Percentiles rank a stretch among this genome's conserved stretches.
phyloP scores from a whole-genome alignment of 2,329 filamentous ascomycete genomes.

The Exophiala oligosperma region DNA sequence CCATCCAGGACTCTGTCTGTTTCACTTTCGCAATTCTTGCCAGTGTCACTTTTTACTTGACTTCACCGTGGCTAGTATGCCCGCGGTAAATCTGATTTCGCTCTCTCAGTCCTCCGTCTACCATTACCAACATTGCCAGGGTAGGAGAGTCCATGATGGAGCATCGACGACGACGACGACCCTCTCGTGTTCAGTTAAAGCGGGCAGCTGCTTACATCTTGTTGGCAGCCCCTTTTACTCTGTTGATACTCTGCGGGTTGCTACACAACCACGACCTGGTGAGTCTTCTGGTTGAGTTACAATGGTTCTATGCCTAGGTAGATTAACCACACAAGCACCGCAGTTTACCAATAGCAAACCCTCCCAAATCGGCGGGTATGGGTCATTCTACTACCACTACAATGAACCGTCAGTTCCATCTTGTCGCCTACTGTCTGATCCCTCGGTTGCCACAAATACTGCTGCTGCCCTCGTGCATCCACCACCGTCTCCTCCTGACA shows the following conservation, averaged over 20 bases:
- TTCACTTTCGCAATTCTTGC: too few relatives aligned
- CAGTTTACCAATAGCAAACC: not conserved
- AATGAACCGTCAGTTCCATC: not conserved
- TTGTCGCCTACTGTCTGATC: constrained; percentile 18
- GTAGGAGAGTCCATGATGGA: constrained; percentile 12
- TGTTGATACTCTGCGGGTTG: constrained; percentile 9
- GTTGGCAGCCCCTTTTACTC: not conserved
- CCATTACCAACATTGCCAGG: constrained; percentile 2
- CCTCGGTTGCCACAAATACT: constrained; percentile 29
- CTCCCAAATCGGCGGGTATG: too few relatives aligned
- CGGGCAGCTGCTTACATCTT: constrained; percentile 1
- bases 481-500: constrained; percentile 36
- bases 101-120: not conserved
- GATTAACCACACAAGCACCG: too few relatives aligned
- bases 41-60: not conserved
- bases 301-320: too few relatives aligned
- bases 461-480: constrained; percentile 23
- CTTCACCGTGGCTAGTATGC: not conserved
- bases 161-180: not conserved
- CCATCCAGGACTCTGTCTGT: too few relatives aligned
- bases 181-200: constrained; percentile 3
- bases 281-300: too few relatives aligned
- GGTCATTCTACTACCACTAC: not conserved
- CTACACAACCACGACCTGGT: not conserved
- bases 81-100: not conserved